Base-by-base conservation (phyloP, 495 filamentous ascomycete genomes). In the Aspergillus incahuasiensis region DNA sequence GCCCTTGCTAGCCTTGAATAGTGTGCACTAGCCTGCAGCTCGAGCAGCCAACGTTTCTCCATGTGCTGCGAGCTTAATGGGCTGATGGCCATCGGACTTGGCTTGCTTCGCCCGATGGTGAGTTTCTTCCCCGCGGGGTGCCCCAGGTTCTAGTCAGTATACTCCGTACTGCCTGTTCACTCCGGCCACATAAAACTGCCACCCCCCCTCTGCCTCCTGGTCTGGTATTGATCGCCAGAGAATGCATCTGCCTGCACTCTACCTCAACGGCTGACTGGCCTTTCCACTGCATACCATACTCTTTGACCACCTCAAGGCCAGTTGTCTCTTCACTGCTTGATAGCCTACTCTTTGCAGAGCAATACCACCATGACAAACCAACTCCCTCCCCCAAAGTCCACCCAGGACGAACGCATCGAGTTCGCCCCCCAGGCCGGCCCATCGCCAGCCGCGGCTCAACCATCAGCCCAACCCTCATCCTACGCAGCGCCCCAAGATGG, bases 321-420 rank as follows among this genome's bases (percentile, higher is more conserved):
- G 28, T 30, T 30, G 28, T 5, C 28, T 30, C 9, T 5, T 30
- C 28, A 30, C 28, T 30, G 28, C 28, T 30, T 30, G 5, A 9
- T n/a, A 30, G 28, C 28, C 5, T 30, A 30, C 9, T 9, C 28
- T 30, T 5, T 9, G 9, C 5, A 9, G 28, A 30, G 28, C 5
- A 15, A 35, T 3, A 35, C 5, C 9, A 56, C 30, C 22, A 72
- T 72, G 69, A 61, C 68, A 63, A 32, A 39, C 19, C 3, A 18
- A 22, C 3, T 34, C 12, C 30, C 47, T 34, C 47, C 47, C 24
- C 15, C 18, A 12, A 48, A 72, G 73, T 43, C 46, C 46, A 28
- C 55, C 65, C 65, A 66, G 59, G 67, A 69, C 41, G 71, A 78
- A 45, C 68, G 66, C 11, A 65, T 74, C 50, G 76, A 76, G 52